Conservation (phyloP, 345 rosid species). For the Acer saccharum region DNA sequence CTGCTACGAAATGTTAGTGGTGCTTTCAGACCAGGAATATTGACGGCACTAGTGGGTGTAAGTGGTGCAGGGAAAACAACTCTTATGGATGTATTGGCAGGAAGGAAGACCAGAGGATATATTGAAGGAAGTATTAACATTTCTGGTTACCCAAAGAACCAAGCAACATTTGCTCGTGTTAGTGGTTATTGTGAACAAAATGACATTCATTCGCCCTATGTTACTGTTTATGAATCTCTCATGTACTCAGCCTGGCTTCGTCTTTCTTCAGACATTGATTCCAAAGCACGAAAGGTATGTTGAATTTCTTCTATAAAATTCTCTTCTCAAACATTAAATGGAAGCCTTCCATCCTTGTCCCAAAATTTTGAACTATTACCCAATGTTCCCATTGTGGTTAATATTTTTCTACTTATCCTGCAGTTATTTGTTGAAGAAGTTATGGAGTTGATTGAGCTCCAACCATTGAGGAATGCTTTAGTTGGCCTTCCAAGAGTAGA, state of each 20-base stretch:
- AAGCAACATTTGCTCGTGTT: conserved; percentile 87
- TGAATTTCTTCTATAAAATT: conserved; percentile 1
- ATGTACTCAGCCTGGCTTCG: conserved; percentile 94
- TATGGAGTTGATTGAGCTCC: conserved; percentile 91
- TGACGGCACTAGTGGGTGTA: conserved; percentile 90
- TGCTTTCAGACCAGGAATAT: conserved; percentile 77
- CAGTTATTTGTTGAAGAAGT: conserved; percentile 92
- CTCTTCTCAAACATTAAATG: not conserved
- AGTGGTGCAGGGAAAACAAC: conserved; percentile 99
- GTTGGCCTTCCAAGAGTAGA: conserved; percentile 89
- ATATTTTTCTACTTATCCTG: not conserved
- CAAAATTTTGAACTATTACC: not conserved
- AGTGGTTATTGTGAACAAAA: conserved; percentile 89
- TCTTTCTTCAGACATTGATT: conserved; percentile 59
- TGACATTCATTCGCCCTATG: conserved; percentile 92
- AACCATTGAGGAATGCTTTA: conserved; percentile 62
- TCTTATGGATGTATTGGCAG: conserved; percentile 90
- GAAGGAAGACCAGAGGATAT: conserved; percentile 88
- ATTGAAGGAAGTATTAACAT: conserved; percentile 69
- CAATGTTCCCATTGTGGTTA: not conserved
- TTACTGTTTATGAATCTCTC: conserved; percentile 84
- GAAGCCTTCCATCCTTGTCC: too few species aligned
- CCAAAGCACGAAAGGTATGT: conserved; percentile 57
- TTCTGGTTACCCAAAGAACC: conserved; percentile 91
- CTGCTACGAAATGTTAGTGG: conserved; percentile 73